Percentiles rank a stretch among this genome's conserved stretches.
These are phyloP conservation scores for Litsea cubeba DNA, from an alignment of 164 flowering plant species.

Conservation along the genomic window DNA sequence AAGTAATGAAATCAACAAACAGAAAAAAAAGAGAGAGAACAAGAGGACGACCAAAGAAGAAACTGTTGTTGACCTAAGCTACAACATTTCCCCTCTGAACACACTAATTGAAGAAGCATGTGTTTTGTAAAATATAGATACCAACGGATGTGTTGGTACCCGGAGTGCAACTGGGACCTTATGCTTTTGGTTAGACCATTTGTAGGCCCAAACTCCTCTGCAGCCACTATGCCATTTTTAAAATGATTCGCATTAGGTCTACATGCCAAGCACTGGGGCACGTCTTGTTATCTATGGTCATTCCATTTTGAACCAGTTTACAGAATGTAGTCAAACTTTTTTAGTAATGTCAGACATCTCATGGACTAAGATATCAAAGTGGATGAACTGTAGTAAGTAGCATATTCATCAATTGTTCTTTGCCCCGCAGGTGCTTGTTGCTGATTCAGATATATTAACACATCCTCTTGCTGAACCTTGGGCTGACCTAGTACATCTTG, in stretches of 20 bases:
- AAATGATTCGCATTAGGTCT: background rate
- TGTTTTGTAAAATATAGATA: background rate
- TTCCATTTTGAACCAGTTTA: background rate
- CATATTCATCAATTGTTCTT: background rate
- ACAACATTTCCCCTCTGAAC: background rate
- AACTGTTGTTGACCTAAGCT: background rate
- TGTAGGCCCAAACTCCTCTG: background rate
- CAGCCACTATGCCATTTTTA: background rate
- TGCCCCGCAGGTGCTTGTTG: slow-evolving; percentile 69
- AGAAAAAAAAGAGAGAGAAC: background rate
- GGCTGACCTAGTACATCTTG: slow-evolving; percentile 73
- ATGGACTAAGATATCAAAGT: background rate
- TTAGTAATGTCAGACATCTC: background rate
- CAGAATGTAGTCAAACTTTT: background rate
- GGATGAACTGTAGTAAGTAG: background rate
- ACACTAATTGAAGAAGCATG: background rate
- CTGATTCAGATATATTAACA: slow-evolving; percentile 67
- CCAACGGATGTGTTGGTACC: background rate
- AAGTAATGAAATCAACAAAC: background rate
- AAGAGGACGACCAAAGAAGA: background rate
- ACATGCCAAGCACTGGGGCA: background rate
- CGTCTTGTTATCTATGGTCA: background rate
- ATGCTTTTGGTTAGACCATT: background rate
- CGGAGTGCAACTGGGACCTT: background rate
- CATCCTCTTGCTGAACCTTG: slow-evolving; percentile 91